Base-by-base conservation (phyloP, 768 basidiomycete genomes). In the Amylocystis lapponica region DNA sequence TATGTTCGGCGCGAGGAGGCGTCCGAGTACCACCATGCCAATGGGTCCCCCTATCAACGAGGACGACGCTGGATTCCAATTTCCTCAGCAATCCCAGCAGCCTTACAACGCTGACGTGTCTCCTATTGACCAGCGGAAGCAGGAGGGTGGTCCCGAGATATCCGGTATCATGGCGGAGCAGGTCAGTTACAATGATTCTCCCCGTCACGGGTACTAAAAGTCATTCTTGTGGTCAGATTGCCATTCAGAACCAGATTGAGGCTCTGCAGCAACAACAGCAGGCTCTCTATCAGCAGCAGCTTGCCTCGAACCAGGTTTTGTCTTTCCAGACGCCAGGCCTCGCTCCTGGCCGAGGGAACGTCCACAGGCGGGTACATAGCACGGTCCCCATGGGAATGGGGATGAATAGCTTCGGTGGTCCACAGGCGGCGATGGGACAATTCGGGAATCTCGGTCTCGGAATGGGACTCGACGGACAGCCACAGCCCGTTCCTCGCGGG, bases 81-180 rank as follows among this genome's bases (percentile, higher is more conserved):
- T 91, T 58, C 86, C 87, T 32, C 87, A 86, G 59, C 72, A 75
- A 41, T 16, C 43, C 2, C 46, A 72, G 49, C 60, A 59, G 47
- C 50, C 57, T 31, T 58, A 51, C 48, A 63, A 66, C 47, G 51
- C 51, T 35, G 56, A 58, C 51, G 3, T 38, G 10, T n/a, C 64
- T 56, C 29, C 58, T 43, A 26, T 60, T 56, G 38, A 43, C 17
- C 77, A 78, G 52, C 69, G 81, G 49, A 79, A 81, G 60, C 61
- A 70, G 26, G 81, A 86, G 36, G 76, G 73, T 42, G 61, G 64
- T 20, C 83, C 81, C 39, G 91, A 95, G 59, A 79, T 93, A 43
- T 79, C 78, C 26, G 87, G 87, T 20, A 86, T 94, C 44, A 93
- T 97, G 90, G 91, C 91, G 5, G 92, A 97, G 64, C 95, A 97